A percentile compares a stretch with the other conserved stretches of the same genome.
Conservation (phyloP, 768 basidiomycete species). For the Serpula lacrymans region DNA sequence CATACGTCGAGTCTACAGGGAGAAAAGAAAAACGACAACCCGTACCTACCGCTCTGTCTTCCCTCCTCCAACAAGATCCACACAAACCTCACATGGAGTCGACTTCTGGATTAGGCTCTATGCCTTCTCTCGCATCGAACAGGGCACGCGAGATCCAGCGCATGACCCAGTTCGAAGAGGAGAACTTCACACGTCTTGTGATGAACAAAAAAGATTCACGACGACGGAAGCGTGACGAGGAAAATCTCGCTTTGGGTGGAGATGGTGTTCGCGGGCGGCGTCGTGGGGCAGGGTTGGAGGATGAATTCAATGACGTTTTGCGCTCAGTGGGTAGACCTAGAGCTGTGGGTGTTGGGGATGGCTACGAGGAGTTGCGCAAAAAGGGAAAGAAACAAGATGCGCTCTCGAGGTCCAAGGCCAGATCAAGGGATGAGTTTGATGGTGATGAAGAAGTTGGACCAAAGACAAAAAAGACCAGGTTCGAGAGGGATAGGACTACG, state of each 20-base stretch:
- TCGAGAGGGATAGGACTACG: conserved; percentile 40
- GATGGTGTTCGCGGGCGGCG: conserved; percentile 53
- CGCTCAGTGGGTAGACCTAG: conserved; percentile 50
- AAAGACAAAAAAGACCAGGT: conserved; percentile 36
- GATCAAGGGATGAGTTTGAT: conserved; percentile 23
- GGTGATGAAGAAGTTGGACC: conserved; percentile 28
- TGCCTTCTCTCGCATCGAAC: conserved; percentile 50
- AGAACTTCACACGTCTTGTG: conserved; percentile 86
- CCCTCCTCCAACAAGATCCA: conserved; percentile 48
- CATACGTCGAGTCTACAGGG: conserved; percentile 62
- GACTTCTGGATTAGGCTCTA: conserved; percentile 66
- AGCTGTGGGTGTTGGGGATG: conserved; percentile 52
- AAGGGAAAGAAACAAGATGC: conserved; percentile 61
- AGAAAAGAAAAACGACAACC: conserved; percentile 50
- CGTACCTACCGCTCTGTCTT: conserved; percentile 60
- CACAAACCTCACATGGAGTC: conserved; percentile 68
- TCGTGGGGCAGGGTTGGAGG: conserved; percentile 69
- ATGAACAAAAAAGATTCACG: conserved; percentile 86
- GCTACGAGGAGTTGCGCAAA: conserved; percentile 77
- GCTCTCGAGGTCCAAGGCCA: conserved; percentile 54
- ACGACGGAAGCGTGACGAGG: conserved; percentile 75
- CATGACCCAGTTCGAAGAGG: conserved; percentile 89
- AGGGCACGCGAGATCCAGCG: conserved; percentile 78
- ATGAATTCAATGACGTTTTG: conserved; percentile 82
- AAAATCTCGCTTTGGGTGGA: conserved; percentile 82